Evolutionary conservation across 495 filamentous ascomycete species (phyloP), one percentile per base, ranked within the genome.

Genomic region (Neurospora tetraspora): DNA sequence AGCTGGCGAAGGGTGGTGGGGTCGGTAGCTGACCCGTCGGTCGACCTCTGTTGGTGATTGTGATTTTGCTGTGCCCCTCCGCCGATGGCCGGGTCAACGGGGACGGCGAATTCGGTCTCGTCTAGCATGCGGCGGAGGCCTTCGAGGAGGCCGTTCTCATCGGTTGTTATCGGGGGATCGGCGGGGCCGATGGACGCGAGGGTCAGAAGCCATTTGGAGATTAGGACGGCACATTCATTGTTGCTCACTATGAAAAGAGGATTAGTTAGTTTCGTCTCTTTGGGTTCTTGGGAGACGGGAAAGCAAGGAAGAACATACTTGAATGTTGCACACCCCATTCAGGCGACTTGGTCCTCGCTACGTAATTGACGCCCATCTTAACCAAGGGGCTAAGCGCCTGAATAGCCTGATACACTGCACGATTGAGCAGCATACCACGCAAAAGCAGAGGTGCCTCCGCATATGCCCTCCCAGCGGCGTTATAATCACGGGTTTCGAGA

Each of bases 291-390:
- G n/a, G 34, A 12, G 23, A 42, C n/a, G 37, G n/a, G 40, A 47
- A 31, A 72, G 59, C 37, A 20, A 10, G 18, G 20, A 38, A 34
- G n/a, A 36, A 81, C 84, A 82, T 77, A 85, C 85, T 77, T 2
- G 88, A 89, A 74, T 93, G 89, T 73, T 93, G 90, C 74, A 91
- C 90, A 36, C 89, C 91, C 91, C 91, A 93, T 68, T 90, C 86
- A 7, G 87, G 84, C 4, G 89, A 89, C 74, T 92, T 90, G 2
- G 88, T 91, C 74, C 87, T 88, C 9, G 91, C 90, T 12, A 93
- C 89, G 73, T 89, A 90, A 39, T 87, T 89, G 39, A 92, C 89
- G 0, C 91, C 90, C 34, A 89, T 80, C 75, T 90, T 91, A 68
- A 93, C 88, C 0, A 91, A 85, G 68, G 89, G 89, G 43, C 88